Conservation (phyloP, 2,329 filamentous ascomycete species). For the Cucurbitaria berberidis region DNA sequence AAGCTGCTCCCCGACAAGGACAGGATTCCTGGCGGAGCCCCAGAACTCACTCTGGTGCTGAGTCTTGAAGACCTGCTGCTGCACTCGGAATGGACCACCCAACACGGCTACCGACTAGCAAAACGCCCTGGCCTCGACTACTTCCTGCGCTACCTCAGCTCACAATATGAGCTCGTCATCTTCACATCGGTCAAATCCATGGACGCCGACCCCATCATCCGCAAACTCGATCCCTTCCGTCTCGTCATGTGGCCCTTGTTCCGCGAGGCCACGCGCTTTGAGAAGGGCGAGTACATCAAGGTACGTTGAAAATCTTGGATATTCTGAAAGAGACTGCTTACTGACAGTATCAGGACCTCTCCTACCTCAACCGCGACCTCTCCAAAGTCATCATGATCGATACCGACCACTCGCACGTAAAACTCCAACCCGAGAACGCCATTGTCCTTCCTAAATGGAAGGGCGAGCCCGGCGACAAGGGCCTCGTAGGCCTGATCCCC, state of each 20-base stretch:
- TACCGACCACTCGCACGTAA: constrained; percentile 80
- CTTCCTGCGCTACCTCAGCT: constrained; percentile 93
- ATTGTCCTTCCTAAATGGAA: constrained; percentile 91
- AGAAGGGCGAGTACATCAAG: constrained; percentile 96
- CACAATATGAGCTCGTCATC: constrained; percentile 97
- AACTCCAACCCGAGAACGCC: constrained; percentile 93
- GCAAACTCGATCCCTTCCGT: constrained; percentile 93
- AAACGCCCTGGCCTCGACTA: constrained; percentile 97
- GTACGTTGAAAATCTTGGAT: constrained; percentile 61
- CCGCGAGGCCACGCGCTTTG: constrained; percentile 95
- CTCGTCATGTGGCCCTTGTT: constrained; percentile 96
- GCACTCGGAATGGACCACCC: constrained; percentile 91
- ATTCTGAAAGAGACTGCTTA: not conserved
- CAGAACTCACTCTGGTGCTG: constrained; percentile 90
- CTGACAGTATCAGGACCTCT: constrained; percentile 73
- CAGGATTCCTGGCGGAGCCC: constrained; percentile 62
- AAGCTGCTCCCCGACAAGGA: constrained; percentile 87
- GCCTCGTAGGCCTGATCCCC: constrained; percentile 86
- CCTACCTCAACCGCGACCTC: constrained; percentile 93
- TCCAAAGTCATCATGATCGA: constrained; percentile 96
- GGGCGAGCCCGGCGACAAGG: constrained; percentile 80
- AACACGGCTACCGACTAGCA: constrained; percentile 93
- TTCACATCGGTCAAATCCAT: constrained; percentile 89
- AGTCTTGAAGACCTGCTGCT: constrained; percentile 93
- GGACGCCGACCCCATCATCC: constrained; percentile 84